phyloP scores from a whole-genome alignment of 352 stramenopile species.

The Poterioochromonas sp. region DNA sequence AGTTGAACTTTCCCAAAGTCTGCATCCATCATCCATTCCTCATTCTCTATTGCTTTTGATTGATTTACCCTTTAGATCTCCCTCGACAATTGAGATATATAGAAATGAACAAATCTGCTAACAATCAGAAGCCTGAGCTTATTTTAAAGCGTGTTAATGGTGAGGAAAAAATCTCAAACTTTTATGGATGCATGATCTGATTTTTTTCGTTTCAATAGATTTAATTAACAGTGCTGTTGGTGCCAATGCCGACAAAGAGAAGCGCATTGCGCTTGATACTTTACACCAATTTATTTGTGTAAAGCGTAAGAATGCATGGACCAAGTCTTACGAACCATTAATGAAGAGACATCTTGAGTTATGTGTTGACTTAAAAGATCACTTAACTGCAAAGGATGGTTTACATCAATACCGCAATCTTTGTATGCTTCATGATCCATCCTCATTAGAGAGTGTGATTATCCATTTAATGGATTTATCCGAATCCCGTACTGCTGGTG shows the following conservation, averaged over 20 bases:
- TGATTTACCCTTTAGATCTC: not conserved
- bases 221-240: constrained; percentile 3
- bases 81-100: too few relatives aligned
- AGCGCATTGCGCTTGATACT: constrained; percentile 61
- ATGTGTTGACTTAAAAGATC: constrained; percentile 81
- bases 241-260: constrained; percentile 53
- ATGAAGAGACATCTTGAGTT: constrained; percentile 92
- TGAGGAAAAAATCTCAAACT: not conserved
- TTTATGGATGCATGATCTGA: not conserved
- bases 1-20: too few relatives aligned
- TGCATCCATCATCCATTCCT: not conserved
- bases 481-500: constrained; percentile 66
- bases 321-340: constrained; percentile 89
- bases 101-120: too few relatives aligned
- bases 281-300: constrained; percentile 79
- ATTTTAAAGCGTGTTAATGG: constrained; percentile 72
- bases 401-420: constrained; percentile 96
- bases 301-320: constrained; percentile 89
- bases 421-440: constrained; percentile 25
- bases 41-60: not conserved
- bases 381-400: constrained; percentile 81
- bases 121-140: constrained; percentile 67
- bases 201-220: constrained; percentile 3
- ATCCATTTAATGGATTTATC: constrained; percentile 53
- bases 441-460: constrained; percentile 35